A percentile compares a stretch with the other conserved stretches of the same genome.
phyloP scores from a whole-genome alignment of 2,329 filamentous ascomycete genomes.

The Sporothrix pseudoabietina region DNA sequence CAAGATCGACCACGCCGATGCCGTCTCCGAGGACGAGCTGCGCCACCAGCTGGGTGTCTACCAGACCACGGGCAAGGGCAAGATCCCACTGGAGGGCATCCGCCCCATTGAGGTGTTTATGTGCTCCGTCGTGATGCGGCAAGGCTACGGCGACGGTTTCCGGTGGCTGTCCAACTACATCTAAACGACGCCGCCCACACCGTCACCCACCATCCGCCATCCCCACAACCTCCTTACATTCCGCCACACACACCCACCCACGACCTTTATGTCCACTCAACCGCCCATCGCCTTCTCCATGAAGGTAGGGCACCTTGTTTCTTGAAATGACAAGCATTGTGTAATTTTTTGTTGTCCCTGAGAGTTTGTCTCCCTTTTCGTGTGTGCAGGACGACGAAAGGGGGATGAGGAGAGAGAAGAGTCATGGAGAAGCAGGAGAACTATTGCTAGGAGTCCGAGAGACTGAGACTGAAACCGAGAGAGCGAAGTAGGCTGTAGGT shows the following conservation, averaged over 20 bases:
- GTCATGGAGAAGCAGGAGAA: background rate
- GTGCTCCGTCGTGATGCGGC: slow-evolving; percentile 98
- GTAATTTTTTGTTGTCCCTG: background rate
- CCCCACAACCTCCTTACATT: background rate
- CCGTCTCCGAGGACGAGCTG: slow-evolving; percentile 93
- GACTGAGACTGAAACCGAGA: background rate
- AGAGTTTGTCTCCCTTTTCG: background rate
- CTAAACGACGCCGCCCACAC: slow-evolving; percentile 49
- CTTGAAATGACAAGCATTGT: slow-evolving; percentile 18
- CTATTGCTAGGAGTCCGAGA: background rate
- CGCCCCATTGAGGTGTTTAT: slow-evolving; percentile 97
- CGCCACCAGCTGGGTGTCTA: slow-evolving; percentile 90
- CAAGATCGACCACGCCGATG: slow-evolving; percentile 98
- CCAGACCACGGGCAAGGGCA: slow-evolving; percentile 95
- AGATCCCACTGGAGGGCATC: slow-evolving; percentile 85
- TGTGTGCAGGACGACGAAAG: background rate
- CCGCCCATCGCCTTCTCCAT: background rate
- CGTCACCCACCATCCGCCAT: background rate
- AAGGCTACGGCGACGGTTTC: slow-evolving; percentile 90
- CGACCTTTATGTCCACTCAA: slow-evolving; percentile 2
- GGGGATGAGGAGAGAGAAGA: background rate
- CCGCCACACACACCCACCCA: background rate
- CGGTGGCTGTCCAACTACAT: slow-evolving; percentile 93
- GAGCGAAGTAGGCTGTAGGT: slow-evolving; percentile 11
- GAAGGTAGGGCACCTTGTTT: background rate